Base-by-base conservation (phyloP, 768 basidiomycete genomes). In the Cystobasidium ongulense region DNA sequence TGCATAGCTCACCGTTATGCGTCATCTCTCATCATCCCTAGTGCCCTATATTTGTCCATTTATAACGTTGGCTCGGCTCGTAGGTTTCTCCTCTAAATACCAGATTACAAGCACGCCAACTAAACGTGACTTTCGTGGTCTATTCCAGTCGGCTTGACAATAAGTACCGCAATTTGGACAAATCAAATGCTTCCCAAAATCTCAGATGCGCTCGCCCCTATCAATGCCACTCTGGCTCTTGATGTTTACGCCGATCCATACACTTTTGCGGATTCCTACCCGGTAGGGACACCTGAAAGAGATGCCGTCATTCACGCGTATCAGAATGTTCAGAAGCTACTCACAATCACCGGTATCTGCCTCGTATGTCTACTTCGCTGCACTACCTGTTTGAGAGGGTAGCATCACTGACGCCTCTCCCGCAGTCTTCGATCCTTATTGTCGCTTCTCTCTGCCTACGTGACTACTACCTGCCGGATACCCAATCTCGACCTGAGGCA, bases 151-250 rank as follows among this genome's bases (percentile, higher is more conserved):
- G 78, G 75, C 43, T 79, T 75, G 7, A 74, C 79, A 1, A 36
- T 81, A 17, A 36, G 63, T 59, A 31, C 5, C 57, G 80, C 79
- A 0, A 79, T 81, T 65, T 81, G 80, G 80, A 81, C 81, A 13
- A 46, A 46, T 46, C 13, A 13, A 13, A 29, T 76, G 7, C 67
- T 57, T 21, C 23, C 23, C 8, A 53, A 53, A 46, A 0, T 76
- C 3, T 17, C 27, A 13, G 46, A 64, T 38, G 29, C 15, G 10
- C 21, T 65, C 18, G 18, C 31, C 0, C 23, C 41, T n/a, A 73
- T 75, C 35, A 76, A 79, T 52, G 68, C 75, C 1, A 77, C 78
- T 7, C 68, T 80, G 31, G 80, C 80, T 29, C 54, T 74, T 0
- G 41, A 65, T 18, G 74, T 76, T 11, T 81, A 80, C 64, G 76